phyloP scores from a whole-genome alignment of 305 asterid genomes.

The Withania somnifera region DNA sequence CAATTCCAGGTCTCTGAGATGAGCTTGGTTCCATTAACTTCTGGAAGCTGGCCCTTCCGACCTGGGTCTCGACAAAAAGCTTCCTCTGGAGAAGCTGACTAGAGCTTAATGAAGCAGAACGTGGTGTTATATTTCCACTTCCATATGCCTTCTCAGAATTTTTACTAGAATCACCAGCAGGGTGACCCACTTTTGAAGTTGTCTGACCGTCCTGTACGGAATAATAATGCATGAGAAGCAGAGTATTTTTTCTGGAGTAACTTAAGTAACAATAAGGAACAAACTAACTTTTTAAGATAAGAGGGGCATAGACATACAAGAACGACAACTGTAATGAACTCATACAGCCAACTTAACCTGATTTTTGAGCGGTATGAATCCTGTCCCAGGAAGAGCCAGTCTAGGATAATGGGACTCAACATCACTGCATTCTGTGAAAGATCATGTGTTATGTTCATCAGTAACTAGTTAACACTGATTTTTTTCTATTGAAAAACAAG shows the following conservation, averaged over 20 bases:
- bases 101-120: conserved; percentile 41
- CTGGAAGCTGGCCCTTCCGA: conserved; percentile 81
- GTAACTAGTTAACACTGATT: background rate
- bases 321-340: background rate
- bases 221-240: background rate
- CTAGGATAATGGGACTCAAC: conserved; percentile 79
- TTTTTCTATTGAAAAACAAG: background rate
- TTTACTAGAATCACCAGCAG: conserved; percentile 10
- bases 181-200: conserved; percentile 19
- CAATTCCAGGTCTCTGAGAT: conserved; percentile 73
- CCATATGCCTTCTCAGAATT: conserved; percentile 29
- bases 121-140: conserved; percentile 27
- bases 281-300: background rate
- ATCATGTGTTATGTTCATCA: background rate
- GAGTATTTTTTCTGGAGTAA: background rate
- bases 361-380: conserved; percentile 47
- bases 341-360: conserved; percentile 32
- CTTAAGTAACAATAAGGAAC: background rate
- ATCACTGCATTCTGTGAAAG: conserved; percentile 47
- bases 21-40: conserved; percentile 91
- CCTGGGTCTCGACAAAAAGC: conserved; percentile 68
- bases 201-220: conserved; percentile 45
- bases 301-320: background rate
- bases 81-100: conserved; percentile 69
- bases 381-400: conserved; percentile 64